phyloP scores from a whole-genome alignment of 306 rosid genomes.

The Biancaea sappan region DNA sequence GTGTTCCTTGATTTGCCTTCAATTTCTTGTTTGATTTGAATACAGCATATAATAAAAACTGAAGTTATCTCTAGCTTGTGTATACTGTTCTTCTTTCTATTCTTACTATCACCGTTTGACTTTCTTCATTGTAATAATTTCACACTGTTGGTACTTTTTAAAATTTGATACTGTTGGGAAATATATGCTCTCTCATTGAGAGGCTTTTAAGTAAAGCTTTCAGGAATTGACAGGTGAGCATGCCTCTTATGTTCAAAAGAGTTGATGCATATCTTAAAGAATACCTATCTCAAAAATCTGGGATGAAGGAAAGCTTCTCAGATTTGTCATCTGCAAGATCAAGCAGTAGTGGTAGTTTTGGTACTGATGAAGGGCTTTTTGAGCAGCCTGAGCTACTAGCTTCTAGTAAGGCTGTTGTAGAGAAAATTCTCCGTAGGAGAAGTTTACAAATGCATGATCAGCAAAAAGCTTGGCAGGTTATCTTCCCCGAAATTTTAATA shows the following conservation, averaged over 20 bases:
- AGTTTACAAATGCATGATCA: conserved; percentile 67
- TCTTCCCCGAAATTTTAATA: conserved; percentile 28
- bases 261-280: conserved; percentile 67
- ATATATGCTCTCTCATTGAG: conserved; percentile 2
- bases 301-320: conserved; percentile 52
- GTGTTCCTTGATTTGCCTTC: conserved; percentile 19
- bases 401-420: conserved; percentile 62
- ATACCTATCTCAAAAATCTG: conserved; percentile 62
- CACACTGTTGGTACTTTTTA: background rate
- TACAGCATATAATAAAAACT: conserved; percentile 14
- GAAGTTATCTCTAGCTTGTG: background rate
- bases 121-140: conserved; percentile 14
- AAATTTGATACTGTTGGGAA: conserved; percentile 3
- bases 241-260: conserved; percentile 63
- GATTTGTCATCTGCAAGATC: conserved; percentile 63
- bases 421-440: conserved; percentile 58
- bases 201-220: conserved; percentile 40
- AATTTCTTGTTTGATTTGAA: conserved; percentile 16
- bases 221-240: conserved; percentile 64
- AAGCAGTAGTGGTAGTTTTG: conserved; percentile 68
- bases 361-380: conserved; percentile 84
- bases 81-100: background rate
- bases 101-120: background rate
- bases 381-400: conserved; percentile 76
- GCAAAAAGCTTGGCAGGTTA: conserved; percentile 91